Conservation (phyloP, 768 basidiomycete species). For the Termitomyces sp. region DNA sequence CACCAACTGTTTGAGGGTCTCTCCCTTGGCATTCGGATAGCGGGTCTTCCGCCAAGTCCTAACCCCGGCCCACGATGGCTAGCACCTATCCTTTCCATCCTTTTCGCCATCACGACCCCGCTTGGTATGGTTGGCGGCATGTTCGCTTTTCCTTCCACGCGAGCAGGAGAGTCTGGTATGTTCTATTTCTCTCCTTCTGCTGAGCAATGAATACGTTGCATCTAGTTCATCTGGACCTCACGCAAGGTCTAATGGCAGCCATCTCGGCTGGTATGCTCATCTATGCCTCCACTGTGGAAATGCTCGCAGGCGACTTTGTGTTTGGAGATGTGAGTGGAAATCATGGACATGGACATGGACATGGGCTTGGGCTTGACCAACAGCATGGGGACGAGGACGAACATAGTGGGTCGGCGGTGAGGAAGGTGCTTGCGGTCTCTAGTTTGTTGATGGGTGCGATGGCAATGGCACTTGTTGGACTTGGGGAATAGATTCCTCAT, state of each 20-base stretch:
- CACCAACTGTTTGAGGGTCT: constrained; percentile 85
- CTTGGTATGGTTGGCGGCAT: constrained; percentile 60
- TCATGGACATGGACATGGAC: constrained; percentile 22
- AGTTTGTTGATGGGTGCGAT: constrained; percentile 58
- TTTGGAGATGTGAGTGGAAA: constrained; percentile 53
- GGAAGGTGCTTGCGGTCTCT: constrained; percentile 49
- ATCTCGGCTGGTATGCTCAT: constrained; percentile 81
- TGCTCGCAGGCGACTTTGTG: constrained; percentile 83
- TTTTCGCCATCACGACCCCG: constrained; percentile 75
- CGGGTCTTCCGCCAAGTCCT: constrained; percentile 49
- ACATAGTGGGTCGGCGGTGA: constrained; percentile 15
- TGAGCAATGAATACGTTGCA: background rate
- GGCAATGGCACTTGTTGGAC: constrained; percentile 59
- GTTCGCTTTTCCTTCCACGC: constrained; percentile 32
- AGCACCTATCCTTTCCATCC: constrained; percentile 46
- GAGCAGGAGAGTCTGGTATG: background rate
- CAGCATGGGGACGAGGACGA: constrained; percentile 9
- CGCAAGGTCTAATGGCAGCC: constrained; percentile 75
- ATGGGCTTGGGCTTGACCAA: constrained; percentile 1
- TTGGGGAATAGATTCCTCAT: constrained; percentile 28
- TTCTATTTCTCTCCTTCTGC: background rate
- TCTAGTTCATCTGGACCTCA: constrained; percentile 46
- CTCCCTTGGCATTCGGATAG: constrained; percentile 77
- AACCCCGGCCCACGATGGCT: constrained; percentile 27
- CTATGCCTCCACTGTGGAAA: constrained; percentile 80